Base-by-base conservation (phyloP, 1,139 yeast genomes). In the Pichia cactophila region DNA sequence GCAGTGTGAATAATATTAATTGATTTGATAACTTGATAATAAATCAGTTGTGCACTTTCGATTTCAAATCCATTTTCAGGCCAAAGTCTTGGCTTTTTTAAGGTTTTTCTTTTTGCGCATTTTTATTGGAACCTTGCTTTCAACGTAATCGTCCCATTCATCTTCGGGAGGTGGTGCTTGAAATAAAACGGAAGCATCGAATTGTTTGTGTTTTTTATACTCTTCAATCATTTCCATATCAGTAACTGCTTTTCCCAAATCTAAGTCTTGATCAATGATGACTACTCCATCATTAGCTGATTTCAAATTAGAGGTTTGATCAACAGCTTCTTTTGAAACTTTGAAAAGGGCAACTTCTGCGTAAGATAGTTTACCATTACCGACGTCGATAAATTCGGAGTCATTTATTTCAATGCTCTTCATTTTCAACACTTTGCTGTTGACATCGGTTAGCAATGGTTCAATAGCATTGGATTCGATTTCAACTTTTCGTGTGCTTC, bases 281-380 rank as follows among this genome's bases (percentile, higher is more conserved):
- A 23, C 28, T 7, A 17, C 23, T 2, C 16, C 23, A 7, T 38
- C 23, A 11, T 5, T 11, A 23, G n/a, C 28, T 3, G 29, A 14
- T 23, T 17, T 23, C 3, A 20, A 20, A 3, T 38, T 20, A 5
- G 26, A 10, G 9, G 28, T 33, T 17, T 10, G 6, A 2, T 39
- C 23, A 16, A 31, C 16, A 11, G 38, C 14, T 14, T 8, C 42
- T 14, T 6, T 26, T 9, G 26, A 6, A 23, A n/a, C 14, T n/a
- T 59, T 55, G 45, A 70, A 59, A 10, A 71, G 63, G n/a, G 76
- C 77, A 26, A 70, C 78, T 64, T 76, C 81, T 4, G 79, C 79
- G 55, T 75, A 75, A 8, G 80, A 73, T 53, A 74, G 62, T 46
- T 70, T 68, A 44, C 78, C 70, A 48, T 73, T 59, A 46, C 69